Evolutionary conservation across 768 basidiomycete genomes (phyloP), one percentile per base, ranked within the genome.

Genomic region (Termitomyces sp.): DNA sequence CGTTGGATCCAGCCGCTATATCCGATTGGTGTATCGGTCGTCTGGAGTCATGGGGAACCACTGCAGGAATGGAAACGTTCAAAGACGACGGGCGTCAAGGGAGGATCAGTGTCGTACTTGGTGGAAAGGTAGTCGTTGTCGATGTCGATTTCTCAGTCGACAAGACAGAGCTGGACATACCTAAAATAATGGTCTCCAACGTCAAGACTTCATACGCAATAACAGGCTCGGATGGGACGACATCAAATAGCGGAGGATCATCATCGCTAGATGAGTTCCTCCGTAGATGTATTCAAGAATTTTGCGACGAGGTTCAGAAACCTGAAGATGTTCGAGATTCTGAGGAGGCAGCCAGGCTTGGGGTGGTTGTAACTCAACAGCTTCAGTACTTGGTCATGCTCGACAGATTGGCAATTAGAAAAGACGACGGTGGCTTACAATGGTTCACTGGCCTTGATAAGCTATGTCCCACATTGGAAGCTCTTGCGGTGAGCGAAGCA

Each of bases 191-290:
- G 21, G 78, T 85, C 23, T 76, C 79, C 0, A 78, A 73, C 41
- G 81, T 89, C 62, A 91, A 89, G 67, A 88, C 86, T 2, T 84
- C 87, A 8, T 90, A 87, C 67, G 90, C 87, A 1, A 76, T 82
- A 31, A 71, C 78, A 9, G 75, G 75, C 56, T 71, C 75, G 7
- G 69, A 72, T 14, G 70, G 67, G 15, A 63, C 68, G 41, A 63
- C 68, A 35, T 70, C 75, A n/a, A 76, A 72, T 44, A 71, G 78
- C 2, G 79, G 73, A 37, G 78, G 79, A 5, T 82, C 84, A 2
- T 68, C 73, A 31, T 79, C 82, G 0, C 67, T 91, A 54, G 88
- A 92, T 64, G 77, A 75, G 12, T 84, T 89, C 65, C 71, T 92
- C 35, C 74, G 75, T 6, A 72, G 75, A 45, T 76, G 74, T 48